A percentile compares a stretch with the other conserved stretches of the same genome.
Evolutionary conservation across 2,329 filamentous ascomycete genomes (phyloP).

Genomic region (Cladophialophora yegresii): DNA sequence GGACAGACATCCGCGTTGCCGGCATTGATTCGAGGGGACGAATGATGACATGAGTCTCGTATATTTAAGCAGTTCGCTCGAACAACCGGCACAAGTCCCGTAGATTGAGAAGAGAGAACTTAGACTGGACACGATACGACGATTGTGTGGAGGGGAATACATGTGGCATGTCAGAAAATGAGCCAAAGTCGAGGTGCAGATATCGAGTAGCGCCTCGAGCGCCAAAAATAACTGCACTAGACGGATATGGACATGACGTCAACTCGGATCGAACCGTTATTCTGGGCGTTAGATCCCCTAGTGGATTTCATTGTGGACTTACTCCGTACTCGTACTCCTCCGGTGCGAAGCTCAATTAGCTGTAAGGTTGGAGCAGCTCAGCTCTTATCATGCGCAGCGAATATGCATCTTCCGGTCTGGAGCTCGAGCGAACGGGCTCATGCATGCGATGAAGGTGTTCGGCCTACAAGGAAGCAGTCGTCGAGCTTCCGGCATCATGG

Average conservation of each 20-base stretch:
- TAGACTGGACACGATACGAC: background rate
- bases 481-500: background rate
- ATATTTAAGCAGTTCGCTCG: background rate
- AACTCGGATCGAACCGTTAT: background rate
- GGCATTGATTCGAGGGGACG: background rate
- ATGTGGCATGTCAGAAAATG: background rate
- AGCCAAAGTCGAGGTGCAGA: background rate
- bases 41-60: background rate
- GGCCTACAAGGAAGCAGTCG: background rate
- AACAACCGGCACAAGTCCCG: background rate
- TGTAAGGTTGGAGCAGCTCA: background rate
- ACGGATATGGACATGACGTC: background rate
- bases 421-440: background rate
- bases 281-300: background rate
- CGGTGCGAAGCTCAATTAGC: background rate
- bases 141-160: background rate
- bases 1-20: background rate
- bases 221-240: background rate
- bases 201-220: background rate
- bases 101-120: background rate
- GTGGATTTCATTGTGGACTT: background rate
- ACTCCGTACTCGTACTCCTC: too few species aligned
- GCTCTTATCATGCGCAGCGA: background rate
- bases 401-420: background rate
- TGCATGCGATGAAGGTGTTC: background rate